These are phyloP conservation scores for Prunus padus DNA, from an alignment of 306 rosid genomes.

Conservation along the genomic window DNA sequence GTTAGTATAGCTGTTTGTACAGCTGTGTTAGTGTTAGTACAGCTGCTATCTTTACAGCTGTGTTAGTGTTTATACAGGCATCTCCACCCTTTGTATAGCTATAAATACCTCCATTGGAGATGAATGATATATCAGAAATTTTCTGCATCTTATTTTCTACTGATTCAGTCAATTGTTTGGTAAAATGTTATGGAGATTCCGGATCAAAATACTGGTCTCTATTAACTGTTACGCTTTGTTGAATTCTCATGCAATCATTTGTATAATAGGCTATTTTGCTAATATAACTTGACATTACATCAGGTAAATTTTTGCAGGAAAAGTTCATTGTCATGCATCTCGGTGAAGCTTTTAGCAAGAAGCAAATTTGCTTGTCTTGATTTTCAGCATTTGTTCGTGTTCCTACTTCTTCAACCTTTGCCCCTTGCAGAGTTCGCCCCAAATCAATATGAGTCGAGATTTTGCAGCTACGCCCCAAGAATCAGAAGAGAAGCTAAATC, in stretches of 20 bases:
- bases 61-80: too few species aligned
- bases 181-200: neutral
- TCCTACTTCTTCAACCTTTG: neutral
- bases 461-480: slow-evolving; percentile 11
- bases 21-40: too few species aligned
- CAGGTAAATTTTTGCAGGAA: slow-evolving; percentile 5
- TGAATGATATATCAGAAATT: too few species aligned
- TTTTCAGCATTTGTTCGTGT: neutral
- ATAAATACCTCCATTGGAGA: too few species aligned
- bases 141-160: too few species aligned
- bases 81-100: too few species aligned
- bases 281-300: neutral
- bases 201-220: neutral
- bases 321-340: neutral
- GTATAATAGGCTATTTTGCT: neutral
- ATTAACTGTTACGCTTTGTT: neutral
- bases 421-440: neutral
- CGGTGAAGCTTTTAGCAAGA: slow-evolving; percentile 13
- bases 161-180: neutral
- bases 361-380: neutral
- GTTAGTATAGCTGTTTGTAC: too few species aligned
- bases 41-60: too few species aligned
- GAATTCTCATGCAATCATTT: neutral
- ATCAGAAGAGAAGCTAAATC: neutral
- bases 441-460: neutral